Evolutionary conservation across 805 yeast genomes (phyloP), one percentile per base, ranked within the genome.

Genomic region (Candida oleophila): DNA sequence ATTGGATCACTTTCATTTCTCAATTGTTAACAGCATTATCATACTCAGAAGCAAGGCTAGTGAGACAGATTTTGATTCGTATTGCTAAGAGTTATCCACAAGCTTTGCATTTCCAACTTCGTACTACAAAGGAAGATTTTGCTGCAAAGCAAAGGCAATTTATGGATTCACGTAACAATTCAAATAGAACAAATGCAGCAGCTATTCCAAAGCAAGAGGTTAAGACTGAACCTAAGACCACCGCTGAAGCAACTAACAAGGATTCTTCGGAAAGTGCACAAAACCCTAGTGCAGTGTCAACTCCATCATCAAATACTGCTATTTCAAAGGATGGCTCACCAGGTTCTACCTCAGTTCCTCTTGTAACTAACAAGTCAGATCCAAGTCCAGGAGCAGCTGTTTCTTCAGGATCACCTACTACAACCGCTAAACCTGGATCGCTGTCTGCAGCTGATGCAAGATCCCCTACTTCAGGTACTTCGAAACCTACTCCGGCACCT

Each of bases 61-160:
- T 92, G 2, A 84, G 96, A 50, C 90, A 84, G 56, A 87, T 94
- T 38, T 76, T 94, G 61, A 87, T 90, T 45, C 77, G 94, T 54
- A 94, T 94, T 60, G 99, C 99, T 1, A 94, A 94, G 71, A 85
- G 90, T 44, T 95, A 87, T 68, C 99, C 99, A 1, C 99, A 94
- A 68, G 97, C 99, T 0, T 76, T 94, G 47, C 98, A 94, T 60
- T 94, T 91, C 83, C 97, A 91, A 59, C 74, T 94, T 56, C 76
- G 99, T 47, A 94, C 99, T 1, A 89, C 98, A 0, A 88, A 87
- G 61, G 99, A 94, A 61, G 99, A 94, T 56, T 89, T 85, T 65
- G 84, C 90, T 3, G 90, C 87, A 2, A 78, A 90, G 44, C 96
- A 90, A 62, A 77, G 92, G 46, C 96, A 89, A 62, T 80, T 82